A percentile compares a stretch with the other conserved stretches of the same genome.
phyloP scores from a whole-genome alignment of 768 basidiomycete genomes.

The Pleurotus tuoliensis region DNA sequence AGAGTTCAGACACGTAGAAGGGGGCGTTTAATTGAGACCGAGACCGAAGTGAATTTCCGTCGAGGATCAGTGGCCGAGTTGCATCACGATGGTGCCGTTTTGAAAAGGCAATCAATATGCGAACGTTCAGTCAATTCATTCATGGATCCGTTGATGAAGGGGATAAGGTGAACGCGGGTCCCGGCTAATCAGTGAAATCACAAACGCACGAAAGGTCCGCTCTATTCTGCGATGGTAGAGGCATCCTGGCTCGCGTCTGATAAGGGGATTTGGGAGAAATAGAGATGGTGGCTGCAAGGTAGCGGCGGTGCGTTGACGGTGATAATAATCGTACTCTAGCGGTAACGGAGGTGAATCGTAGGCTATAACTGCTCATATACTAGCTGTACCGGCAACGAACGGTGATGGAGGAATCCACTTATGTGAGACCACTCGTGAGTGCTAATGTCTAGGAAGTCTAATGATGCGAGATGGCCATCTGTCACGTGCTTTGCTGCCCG shows the following conservation, averaged over 20 bases:
- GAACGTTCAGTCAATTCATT: no score
- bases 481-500: no score
- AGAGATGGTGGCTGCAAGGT: neutral
- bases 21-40: neutral
- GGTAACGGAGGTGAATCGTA: neutral
- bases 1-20: neutral
- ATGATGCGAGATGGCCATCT: neutral
- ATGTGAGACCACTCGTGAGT: neutral
- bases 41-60: neutral
- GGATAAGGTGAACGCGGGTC: no score
- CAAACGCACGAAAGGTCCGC: conserved; percentile 19
- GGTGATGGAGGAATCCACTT: neutral
- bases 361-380: conserved; percentile 2
- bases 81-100: no score
- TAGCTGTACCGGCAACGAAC: neutral
- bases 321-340: conserved; percentile 12
- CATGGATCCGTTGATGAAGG: neutral
- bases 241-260: conserved; percentile 20
- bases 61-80: no score
- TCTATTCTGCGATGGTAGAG: conserved; percentile 26
- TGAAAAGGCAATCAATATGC: no score
- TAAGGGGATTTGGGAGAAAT: conserved; percentile 6
- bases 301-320: conserved; percentile 24
- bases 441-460: neutral
- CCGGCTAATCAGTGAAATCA: neutral